Conservation (phyloP, 2,329 filamentous ascomycete species). For the Monosporascus sp. region DNA sequence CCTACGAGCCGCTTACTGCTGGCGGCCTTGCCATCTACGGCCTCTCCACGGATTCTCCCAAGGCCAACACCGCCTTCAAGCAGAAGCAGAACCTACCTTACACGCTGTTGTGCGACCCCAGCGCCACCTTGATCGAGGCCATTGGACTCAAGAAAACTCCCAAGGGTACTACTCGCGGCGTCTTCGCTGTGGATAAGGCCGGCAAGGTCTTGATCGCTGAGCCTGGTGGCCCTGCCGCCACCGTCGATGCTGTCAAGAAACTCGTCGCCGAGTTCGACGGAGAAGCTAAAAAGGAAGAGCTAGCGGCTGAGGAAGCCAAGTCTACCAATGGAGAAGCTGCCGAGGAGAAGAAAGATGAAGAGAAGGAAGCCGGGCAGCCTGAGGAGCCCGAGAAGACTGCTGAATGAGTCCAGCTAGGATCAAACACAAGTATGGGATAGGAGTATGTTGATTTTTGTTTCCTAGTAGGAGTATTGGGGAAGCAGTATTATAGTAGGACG, state of each 20-base stretch:
- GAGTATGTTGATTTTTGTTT: neutral
- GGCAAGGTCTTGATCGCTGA: constrained; percentile 75
- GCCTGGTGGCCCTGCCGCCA: constrained; percentile 70
- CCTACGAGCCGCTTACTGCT: constrained; percentile 67
- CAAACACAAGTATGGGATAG: neutral
- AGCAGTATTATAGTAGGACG: too few relatives aligned
- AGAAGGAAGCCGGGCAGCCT: constrained; percentile 12
- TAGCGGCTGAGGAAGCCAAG: constrained; percentile 15
- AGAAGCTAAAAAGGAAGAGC: constrained; percentile 18
- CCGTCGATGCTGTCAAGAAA: constrained; percentile 70
- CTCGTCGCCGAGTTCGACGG: constrained; percentile 49
- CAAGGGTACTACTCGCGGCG: constrained; percentile 76
- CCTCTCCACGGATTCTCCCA: constrained; percentile 79
- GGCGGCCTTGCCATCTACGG: constrained; percentile 85
- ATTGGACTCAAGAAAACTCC: constrained; percentile 86
- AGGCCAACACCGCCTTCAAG: constrained; percentile 89
- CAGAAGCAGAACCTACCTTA: constrained; percentile 88
- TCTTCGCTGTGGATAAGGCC: constrained; percentile 78
- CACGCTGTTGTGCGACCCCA: constrained; percentile 77
- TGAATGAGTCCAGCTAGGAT: neutral
- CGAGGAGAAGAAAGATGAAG: constrained; percentile 43
- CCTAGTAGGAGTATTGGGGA: neutral
- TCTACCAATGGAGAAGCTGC: constrained; percentile 20
- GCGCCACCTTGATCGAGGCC: constrained; percentile 68
- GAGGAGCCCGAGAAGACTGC: constrained; percentile 4